Conservation (phyloP, 805 yeast species). For the Zygoascus ofunaensis region DNA sequence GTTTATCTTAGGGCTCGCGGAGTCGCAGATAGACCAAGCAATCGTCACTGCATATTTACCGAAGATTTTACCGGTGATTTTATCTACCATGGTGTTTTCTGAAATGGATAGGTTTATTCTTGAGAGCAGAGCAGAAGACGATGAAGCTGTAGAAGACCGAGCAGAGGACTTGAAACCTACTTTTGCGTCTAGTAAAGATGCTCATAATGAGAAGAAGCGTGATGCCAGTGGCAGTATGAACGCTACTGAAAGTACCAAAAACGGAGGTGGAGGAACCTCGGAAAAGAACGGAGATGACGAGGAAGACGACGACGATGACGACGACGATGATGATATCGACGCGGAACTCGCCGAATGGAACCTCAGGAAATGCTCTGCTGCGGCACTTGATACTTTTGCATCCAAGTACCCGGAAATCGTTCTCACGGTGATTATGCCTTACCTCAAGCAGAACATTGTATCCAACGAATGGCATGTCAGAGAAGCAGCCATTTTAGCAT, state of each 20-base stretch:
- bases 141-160: conserved; percentile 67
- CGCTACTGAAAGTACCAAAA: conserved; percentile 1
- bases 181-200: conserved; percentile 55
- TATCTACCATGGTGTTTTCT: conserved; percentile 78
- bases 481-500: conserved; percentile 87
- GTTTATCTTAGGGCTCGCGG: conserved; percentile 67
- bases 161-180: conserved; percentile 84
- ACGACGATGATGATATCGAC: conserved; percentile 64
- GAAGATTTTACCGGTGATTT: conserved; percentile 63
- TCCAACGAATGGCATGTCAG: conserved; percentile 78
- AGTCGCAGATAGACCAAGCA: conserved; percentile 47
- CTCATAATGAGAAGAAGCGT: conserved; percentile 17
- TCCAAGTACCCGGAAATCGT: conserved; percentile 58
- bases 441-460: conserved; percentile 59
- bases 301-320: conserved; percentile 54
- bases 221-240: conserved; percentile 11
- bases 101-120: conserved; percentile 66
- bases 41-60: conserved; percentile 48
- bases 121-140: conserved; percentile 62
- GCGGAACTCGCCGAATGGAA: conserved; percentile 75
- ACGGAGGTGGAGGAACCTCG: conserved; percentile 9
- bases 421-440: conserved; percentile 59
- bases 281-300: conserved; percentile 32
- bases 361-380: conserved; percentile 87
- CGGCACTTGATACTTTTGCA: conserved; percentile 78